Evolutionary conservation across 441 rosid genomes (phyloP).

Genomic region (Pelargonium citronellum): DNA sequence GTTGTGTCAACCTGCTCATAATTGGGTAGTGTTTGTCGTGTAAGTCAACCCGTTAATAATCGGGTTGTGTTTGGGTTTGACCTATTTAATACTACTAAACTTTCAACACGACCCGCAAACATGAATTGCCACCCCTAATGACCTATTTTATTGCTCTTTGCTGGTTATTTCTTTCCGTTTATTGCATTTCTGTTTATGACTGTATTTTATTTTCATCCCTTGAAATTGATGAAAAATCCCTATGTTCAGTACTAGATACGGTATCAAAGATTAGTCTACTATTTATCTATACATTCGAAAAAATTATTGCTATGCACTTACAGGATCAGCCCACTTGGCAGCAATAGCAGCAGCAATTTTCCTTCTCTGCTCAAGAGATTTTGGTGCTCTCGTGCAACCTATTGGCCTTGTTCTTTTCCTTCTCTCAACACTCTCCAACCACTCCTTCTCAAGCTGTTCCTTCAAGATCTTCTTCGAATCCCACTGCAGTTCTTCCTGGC

Average conservation of each 20-base stretch:
- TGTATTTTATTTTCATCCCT: no score
- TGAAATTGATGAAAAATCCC: no score
- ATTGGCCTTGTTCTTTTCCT: slow-evolving; percentile 49
- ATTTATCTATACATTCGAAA: background rate
- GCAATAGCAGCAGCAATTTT: slow-evolving; percentile 86
- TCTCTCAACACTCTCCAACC: slow-evolving; percentile 60
- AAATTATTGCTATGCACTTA: slow-evolving; percentile 33
- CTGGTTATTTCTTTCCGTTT: no score
- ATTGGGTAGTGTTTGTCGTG: no score
- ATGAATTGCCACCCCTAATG: no score
- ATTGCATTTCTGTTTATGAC: no score
- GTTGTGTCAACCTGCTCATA: no score
- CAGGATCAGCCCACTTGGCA: slow-evolving; percentile 98
- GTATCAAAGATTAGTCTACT: background rate
- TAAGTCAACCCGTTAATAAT: no score
- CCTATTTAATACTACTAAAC: no score
- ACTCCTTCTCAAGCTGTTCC: slow-evolving; percentile 56
- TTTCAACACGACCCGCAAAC: no score
- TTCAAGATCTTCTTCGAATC: slow-evolving; percentile 51
- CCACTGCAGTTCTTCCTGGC: slow-evolving; percentile 70
- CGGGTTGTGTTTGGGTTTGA: no score
- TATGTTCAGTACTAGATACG: background rate
- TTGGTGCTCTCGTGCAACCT: slow-evolving; percentile 74
- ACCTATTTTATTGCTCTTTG: no score
- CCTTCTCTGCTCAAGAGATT: slow-evolving; percentile 70